Percentiles rank a stretch among this genome's conserved stretches.
Conservation (phyloP, 306 rosid species). For the Lathyrus oleraceus region DNA sequence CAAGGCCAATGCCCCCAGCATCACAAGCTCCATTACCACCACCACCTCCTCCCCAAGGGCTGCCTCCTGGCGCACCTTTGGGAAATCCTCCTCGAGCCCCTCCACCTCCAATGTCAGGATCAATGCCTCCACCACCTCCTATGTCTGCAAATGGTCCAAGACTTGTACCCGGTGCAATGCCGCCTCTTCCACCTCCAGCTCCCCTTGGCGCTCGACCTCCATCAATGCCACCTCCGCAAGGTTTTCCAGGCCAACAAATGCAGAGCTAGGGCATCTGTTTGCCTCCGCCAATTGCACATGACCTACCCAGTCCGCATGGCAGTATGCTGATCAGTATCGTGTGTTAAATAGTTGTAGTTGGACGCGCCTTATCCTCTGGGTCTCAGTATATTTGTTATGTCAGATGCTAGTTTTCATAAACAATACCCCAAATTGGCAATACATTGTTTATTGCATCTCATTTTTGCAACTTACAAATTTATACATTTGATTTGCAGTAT, state of each 20-base stretch:
- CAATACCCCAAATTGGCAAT: not conserved
- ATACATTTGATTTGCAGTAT: not conserved
- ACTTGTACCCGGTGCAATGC: too few species aligned
- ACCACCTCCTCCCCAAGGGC: too few species aligned
- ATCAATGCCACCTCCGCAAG: too few species aligned
- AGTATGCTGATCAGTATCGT: not conserved
- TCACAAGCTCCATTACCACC: too few species aligned
- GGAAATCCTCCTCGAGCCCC: too few species aligned
- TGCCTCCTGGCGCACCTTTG: too few species aligned
- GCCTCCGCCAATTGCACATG: slow-evolving; percentile 68
- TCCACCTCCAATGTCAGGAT: too few species aligned
- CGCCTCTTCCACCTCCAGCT: too few species aligned
- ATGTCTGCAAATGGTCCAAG: too few species aligned
- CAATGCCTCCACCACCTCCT: too few species aligned
- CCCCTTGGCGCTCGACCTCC: too few species aligned
- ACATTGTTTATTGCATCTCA: slow-evolving; percentile 1
- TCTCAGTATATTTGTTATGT: not conserved
- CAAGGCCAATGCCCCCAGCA: too few species aligned
- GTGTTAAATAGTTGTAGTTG: slow-evolving; percentile 5
- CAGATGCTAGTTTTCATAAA: not conserved
- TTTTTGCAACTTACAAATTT: slow-evolving; percentile 7
- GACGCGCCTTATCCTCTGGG: not conserved
- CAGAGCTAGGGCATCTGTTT: slow-evolving; percentile 54
- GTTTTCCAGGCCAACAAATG: slow-evolving; percentile 64
- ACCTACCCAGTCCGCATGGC: not conserved